Evolutionary conservation across 2,329 filamentous ascomycete genomes (phyloP).

Genomic region (Metarhizium robertsii): DNA sequence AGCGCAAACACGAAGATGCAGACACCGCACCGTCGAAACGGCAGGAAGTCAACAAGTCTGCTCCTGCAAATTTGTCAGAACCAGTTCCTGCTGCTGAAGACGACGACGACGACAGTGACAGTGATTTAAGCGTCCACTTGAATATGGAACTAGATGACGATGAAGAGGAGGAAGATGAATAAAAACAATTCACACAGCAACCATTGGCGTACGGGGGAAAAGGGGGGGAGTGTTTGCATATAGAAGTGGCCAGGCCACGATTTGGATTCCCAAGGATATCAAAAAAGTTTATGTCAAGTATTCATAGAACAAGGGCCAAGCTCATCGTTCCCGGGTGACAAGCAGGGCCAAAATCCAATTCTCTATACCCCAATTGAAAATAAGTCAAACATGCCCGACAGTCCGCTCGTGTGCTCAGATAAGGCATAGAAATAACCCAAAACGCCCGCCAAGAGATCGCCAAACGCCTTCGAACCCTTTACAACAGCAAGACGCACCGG

Average conservation of each 20-base stretch:
- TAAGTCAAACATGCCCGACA: not conserved
- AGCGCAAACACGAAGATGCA: slow-evolving; percentile 30
- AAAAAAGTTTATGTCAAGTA: not conserved
- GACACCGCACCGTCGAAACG: slow-evolving; percentile 28
- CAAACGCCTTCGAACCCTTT: not conserved
- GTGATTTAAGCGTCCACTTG: slow-evolving; percentile 47
- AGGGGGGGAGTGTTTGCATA: not conserved
- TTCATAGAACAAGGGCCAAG: not conserved
- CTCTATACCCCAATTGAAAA: not conserved
- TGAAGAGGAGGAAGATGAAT: slow-evolving; percentile 28
- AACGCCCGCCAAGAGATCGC: slow-evolving; percentile 1
- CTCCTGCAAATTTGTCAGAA: slow-evolving; percentile 5
- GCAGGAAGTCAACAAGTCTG: slow-evolving; percentile 26
- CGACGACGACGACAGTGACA: slow-evolving; percentile 31
- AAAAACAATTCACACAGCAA: not conserved
- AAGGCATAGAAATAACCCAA: not conserved
- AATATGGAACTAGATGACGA: slow-evolving; percentile 51
- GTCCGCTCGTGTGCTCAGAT: not conserved
- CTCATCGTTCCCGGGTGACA: not conserved
- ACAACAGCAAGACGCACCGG: not conserved
- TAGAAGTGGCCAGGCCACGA: not conserved
- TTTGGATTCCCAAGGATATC: not conserved
- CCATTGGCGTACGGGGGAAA: not conserved
- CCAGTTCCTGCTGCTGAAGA: slow-evolving; percentile 13
- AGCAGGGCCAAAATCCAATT: not conserved